Base-by-base conservation (phyloP, 2,329 filamentous ascomycete genomes). In the Sporothrix globosa region DNA sequence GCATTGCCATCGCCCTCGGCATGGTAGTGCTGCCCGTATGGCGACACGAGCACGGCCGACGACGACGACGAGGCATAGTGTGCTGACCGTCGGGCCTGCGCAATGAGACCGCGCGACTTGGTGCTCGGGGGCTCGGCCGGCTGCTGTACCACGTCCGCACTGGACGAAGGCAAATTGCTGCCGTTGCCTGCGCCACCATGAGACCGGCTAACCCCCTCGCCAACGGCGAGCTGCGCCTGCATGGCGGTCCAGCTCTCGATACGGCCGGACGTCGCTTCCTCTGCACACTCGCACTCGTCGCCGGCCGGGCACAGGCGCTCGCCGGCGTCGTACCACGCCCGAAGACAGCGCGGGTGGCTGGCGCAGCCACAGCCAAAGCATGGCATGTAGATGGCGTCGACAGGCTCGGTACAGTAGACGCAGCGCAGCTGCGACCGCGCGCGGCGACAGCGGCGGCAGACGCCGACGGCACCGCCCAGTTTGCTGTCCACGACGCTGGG, bases 351-450 rank as follows among this genome's bases (percentile, higher is more conserved):
- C 60, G 88, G 84, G 76, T 91, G 88, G 67, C 83, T 84, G 9
- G 85, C 85, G 73, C 88, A 91, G 14, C 88, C 88, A 73, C 88
- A 91, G 13, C 84, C 83, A 2, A 91, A 81, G 72, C 88, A 91
- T 0, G 88, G 84, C 3, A 86, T 80, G 75, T 88, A 91, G 14
- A 89, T 81, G 0, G 85, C 86, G 72, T 85, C 84, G 46, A 90
- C 81, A 1, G 87, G 86, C 73, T 89, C 87, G 65, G 85, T 80
- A 74, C 88, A 91, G 77, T 88, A 88, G 10, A 89, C 87, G 74
- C 88, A 91, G 21, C 81, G 79, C 0, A 90, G 82, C 74, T 89
- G 87, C 13, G 80, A 83, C 76, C 90, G 88, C 2, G 81, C 80
- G 66, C 80, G 80, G 69, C 84, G 84, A 76, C 88, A 90, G 75